Conservation (phyloP, 2,329 filamentous ascomycete species). For the Fusarium stilboides region DNA sequence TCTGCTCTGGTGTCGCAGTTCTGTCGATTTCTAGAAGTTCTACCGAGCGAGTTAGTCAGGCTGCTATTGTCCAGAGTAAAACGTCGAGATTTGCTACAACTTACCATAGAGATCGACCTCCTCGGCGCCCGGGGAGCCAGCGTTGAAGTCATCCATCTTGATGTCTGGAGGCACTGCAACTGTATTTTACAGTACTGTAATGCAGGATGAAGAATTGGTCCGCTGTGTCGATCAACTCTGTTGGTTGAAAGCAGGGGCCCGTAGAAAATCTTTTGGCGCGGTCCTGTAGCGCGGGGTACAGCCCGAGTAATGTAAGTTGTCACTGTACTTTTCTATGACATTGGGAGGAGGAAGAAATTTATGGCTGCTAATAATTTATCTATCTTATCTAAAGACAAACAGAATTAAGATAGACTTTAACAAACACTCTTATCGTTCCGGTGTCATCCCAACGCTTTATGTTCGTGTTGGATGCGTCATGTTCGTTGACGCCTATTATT, state of each 20-base stretch:
- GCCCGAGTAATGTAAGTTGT: neutral
- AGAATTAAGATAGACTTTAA: neutral
- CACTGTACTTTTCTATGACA: neutral
- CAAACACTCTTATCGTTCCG: neutral
- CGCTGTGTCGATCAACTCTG: conserved; percentile 40
- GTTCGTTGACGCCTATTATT: conserved; percentile 36
- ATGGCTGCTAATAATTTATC: neutral
- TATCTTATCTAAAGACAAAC: neutral
- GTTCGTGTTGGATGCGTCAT: conserved; percentile 40
- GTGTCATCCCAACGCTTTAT: conserved; percentile 5
- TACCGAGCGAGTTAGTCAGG: conserved; percentile 56
- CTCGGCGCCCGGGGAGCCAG: conserved; percentile 52
- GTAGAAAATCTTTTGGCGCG: conserved; percentile 49
- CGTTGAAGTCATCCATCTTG: conserved; percentile 50
- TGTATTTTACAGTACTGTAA: conserved; percentile 42
- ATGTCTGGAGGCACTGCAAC: conserved; percentile 26
- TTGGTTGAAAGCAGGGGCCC: conserved; percentile 34
- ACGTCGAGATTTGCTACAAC: conserved; percentile 32
- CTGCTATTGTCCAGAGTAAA: neutral
- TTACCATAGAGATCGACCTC: conserved; percentile 75
- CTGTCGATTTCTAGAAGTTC: conserved; percentile 84
- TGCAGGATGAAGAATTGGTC: conserved; percentile 51
- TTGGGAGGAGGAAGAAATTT: neutral
- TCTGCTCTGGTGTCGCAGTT: conserved; percentile 81
- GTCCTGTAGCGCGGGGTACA: conserved; percentile 46